Evolutionary conservation across 176 grass and related monocot species (phyloP).

Genomic region (Phoenix roebelenii): DNA sequence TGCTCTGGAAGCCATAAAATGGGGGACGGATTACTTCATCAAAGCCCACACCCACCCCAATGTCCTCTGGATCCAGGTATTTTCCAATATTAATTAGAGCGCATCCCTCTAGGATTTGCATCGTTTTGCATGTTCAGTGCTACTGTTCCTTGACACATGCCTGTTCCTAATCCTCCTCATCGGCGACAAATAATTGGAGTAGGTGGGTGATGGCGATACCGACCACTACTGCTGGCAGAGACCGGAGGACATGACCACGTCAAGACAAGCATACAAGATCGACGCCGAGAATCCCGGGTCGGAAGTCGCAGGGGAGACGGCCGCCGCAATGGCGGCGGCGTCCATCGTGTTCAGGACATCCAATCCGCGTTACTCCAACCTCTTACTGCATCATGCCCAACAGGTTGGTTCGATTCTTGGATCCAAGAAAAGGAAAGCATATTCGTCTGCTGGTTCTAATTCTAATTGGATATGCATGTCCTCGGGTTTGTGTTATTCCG

Average conservation of each 20-base stretch:
- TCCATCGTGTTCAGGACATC: conserved; percentile 49
- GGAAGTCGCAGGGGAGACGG: conserved; percentile 83
- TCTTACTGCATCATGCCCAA: conserved; percentile 70
- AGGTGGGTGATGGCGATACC: conserved; percentile 56
- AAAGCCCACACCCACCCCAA: conserved; percentile 58
- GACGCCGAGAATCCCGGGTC: conserved; percentile 67
- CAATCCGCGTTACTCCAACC: conserved; percentile 53
- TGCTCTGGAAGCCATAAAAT: conserved; percentile 67
- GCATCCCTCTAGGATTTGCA: no score
- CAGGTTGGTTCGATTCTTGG: conserved; percentile 27
- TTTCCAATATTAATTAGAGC: not conserved
- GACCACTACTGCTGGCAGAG: conserved; percentile 75
- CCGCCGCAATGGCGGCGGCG: conserved; percentile 77
- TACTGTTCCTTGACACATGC: no score
- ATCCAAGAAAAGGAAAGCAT: no score
- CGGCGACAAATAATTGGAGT: not conserved
- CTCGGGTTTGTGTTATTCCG: no score
- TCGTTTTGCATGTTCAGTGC: not conserved
- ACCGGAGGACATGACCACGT: conserved; percentile 78
- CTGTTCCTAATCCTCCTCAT: no score
- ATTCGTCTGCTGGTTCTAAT: no score
- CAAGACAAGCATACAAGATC: conserved; percentile 55
- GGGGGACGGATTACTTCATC: conserved; percentile 83
- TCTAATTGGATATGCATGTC: no score
- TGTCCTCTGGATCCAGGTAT: conserved; percentile 64